Evolutionary conservation across 169 alveolate species (phyloP), one percentile per base, ranked within the genome.

Genomic region (Plasmodium malariae): DNA sequence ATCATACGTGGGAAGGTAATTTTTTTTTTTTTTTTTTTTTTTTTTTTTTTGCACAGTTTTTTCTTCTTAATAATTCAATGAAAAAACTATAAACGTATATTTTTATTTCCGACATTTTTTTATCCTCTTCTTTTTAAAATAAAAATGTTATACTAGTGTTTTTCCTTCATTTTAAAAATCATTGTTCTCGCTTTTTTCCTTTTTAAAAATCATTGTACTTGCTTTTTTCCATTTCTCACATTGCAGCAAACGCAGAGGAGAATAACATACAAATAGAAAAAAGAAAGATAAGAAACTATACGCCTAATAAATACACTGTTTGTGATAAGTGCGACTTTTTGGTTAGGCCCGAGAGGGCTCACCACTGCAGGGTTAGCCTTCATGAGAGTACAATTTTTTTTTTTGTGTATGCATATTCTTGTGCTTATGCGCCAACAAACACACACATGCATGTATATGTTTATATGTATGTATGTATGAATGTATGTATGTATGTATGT

Each of bases 321-420:
- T 76, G 89, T 40, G 89, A 76, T 3, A 76, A 76, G 36, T 76
- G 89, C 34, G 26, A 76, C 54, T 76, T 37, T 59, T 67, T 76
- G 54, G 89, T 76, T 28, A 59, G 89, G 36, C 89, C 89, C 12
- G 89, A 76, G 59, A 76, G 89, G 36, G 78, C 89, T 19, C 89
- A 76, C 37, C 89, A 76, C 24, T 76, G 89, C 59, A 62, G 89
- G 74, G 89, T 76, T 49, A 62, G 73, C 26, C 26, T 2, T 60
- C 45, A 3, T 34, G 11, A n/a, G n/a, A n/a, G n/a, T n/a, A n/a
- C n/a, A n/a, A n/a, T n/a, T 40, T 26, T 21, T 40, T 26, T 24
- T 40, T 6, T 6, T 40, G 9, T 40, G n/a, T 40, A 40, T 9
- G 51, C 51, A 6, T 6, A 40, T 9, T 6, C 28, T 9, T 30